These are phyloP conservation scores for Pistacia vera DNA, from an alignment of 345 rosid species.

Conservation along the genomic window DNA sequence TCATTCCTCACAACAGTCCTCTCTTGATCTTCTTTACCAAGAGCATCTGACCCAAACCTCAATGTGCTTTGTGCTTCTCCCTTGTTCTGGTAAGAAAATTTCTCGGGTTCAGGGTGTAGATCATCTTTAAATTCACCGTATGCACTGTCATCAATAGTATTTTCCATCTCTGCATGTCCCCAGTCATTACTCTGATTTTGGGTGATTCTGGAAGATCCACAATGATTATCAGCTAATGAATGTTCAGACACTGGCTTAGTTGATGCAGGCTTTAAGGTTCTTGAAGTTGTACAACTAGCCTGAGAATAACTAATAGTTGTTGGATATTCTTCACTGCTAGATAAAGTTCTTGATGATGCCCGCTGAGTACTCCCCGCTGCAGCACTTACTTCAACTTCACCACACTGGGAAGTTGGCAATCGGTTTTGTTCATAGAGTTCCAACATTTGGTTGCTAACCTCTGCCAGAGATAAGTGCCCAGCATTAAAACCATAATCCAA, in stretches of 20 bases:
- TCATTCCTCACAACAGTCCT: conserved; percentile 30
- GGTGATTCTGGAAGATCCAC: conserved; percentile 20
- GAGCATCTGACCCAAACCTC: conserved; percentile 24
- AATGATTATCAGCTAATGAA: conserved; percentile 26
- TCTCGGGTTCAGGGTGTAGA: conserved; percentile 23
- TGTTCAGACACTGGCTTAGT: conserved; percentile 35
- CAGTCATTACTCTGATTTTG: conserved; percentile 31
- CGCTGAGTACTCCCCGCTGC: conserved; percentile 35
- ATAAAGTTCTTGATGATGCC: conserved; percentile 31
- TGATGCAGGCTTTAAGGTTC: conserved; percentile 26
- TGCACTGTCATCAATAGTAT: conserved; percentile 36
- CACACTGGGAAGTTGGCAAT: conserved; percentile 46
- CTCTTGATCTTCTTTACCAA: conserved; percentile 35
- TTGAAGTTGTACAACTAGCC: conserved; percentile 14
- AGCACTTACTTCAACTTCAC: conserved; percentile 50
- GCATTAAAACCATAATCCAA: neutral
- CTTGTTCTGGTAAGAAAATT: conserved; percentile 26
- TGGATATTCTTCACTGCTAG: conserved; percentile 39
- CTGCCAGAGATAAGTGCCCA: conserved; percentile 28
- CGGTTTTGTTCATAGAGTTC: conserved; percentile 58
- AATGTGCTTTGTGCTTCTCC: conserved; percentile 30
- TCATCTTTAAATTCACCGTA: conserved; percentile 32
- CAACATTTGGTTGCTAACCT: conserved; percentile 63
- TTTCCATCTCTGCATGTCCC: conserved; percentile 36
- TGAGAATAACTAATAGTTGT: conserved; percentile 32